Conservation (phyloP, 352 stramenopile species). For the Phytophthora pisi region DNA sequence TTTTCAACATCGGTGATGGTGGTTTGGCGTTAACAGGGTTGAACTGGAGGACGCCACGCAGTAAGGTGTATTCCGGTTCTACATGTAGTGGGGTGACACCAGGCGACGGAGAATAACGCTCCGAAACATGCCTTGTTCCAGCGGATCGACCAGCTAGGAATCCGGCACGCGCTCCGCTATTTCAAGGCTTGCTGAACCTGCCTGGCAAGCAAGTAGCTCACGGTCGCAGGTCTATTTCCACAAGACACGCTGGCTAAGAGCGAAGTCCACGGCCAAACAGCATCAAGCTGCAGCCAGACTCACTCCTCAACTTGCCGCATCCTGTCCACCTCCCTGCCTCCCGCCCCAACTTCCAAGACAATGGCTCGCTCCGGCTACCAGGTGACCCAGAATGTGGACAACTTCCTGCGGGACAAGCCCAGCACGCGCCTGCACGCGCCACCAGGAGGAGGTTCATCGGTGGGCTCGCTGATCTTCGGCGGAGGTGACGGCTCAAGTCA, state of each 20-base stretch:
- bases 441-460: conserved; percentile 69
- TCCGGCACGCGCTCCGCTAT: conserved; percentile 23
- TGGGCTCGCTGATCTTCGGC: conserved; percentile 81
- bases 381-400: conserved; percentile 81
- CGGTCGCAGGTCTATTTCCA: conserved; percentile 35
- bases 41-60: conserved; percentile 6
- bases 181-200: conserved; percentile 13
- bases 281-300: conserved; percentile 1
- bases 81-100: conserved; percentile 2
- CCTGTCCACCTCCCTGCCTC: conserved; percentile 11
- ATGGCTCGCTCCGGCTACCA: conserved; percentile 69
- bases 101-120: conserved; percentile 10
- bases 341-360: conserved; percentile 11
- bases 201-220: conserved; percentile 5
- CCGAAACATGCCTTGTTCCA: conserved; percentile 9
- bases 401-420: conserved; percentile 77
- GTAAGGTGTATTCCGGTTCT: conserved; percentile 15
- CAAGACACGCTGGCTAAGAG: conserved; percentile 15
- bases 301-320: conserved; percentile 40
- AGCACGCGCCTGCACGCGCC: conserved; percentile 77
- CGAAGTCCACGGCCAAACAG: background rate
- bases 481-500: conserved; percentile 55
- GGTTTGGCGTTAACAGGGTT: conserved; percentile 22
- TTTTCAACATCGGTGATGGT: conserved; percentile 14
- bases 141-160: conserved; percentile 17